These are phyloP conservation scores for Psilocybe cubensis DNA, from an alignment of 768 basidiomycete genomes.

Conservation along the genomic window DNA sequence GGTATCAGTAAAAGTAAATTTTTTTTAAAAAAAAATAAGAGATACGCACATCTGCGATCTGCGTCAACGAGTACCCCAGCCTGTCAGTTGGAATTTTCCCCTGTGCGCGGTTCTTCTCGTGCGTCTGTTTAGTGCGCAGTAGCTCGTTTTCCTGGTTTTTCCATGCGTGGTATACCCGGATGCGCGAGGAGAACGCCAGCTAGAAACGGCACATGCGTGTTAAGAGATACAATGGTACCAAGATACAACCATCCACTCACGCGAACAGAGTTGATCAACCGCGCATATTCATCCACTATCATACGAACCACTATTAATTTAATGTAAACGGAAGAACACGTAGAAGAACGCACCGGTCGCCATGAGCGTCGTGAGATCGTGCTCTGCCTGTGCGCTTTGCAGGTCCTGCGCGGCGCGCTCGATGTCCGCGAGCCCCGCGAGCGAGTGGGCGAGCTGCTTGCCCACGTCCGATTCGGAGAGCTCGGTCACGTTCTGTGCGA, in stretches of 20 bases:
- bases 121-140: slow-evolving; percentile 68
- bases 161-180: slow-evolving; percentile 83
- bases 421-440: slow-evolving; percentile 74
- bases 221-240: background rate
- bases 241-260: slow-evolving; percentile 44
- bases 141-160: slow-evolving; percentile 79
- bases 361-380: slow-evolving; percentile 82
- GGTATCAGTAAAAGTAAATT: background rate
- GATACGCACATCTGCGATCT: slow-evolving; percentile 75
- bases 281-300: slow-evolving; percentile 88
- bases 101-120: slow-evolving; percentile 83
- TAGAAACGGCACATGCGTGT: slow-evolving; percentile 29
- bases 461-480: slow-evolving; percentile 79
- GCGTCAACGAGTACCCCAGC: slow-evolving; percentile 70
- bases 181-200: slow-evolving; percentile 88
- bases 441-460: slow-evolving; percentile 68
- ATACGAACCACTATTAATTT: background rate
- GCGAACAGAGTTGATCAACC: slow-evolving; percentile 85
- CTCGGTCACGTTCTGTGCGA: slow-evolving; percentile 70
- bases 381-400: slow-evolving; percentile 74
- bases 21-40: background rate
- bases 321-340: background rate
- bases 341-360: slow-evolving; percentile 56
- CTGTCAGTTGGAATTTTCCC: slow-evolving; percentile 74
- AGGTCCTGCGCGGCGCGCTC: slow-evolving; percentile 75